A percentile compares a stretch with the other conserved stretches of the same genome.
Evolutionary conservation across 2,329 filamentous ascomycete genomes (phyloP).

Genomic region (Mariannaea elegans): DNA sequence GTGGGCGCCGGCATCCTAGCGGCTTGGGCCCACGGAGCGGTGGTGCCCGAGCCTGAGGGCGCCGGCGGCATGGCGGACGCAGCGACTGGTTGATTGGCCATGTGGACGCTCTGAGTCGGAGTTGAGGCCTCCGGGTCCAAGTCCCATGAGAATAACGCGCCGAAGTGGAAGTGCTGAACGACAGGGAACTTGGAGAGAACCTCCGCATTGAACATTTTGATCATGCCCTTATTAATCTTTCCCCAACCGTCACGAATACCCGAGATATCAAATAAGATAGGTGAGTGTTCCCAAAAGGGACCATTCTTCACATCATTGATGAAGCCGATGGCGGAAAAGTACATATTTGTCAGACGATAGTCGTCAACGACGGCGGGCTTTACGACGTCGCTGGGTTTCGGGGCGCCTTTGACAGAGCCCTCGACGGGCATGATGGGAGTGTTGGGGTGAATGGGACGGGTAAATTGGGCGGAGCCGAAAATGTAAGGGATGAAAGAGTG

Average conservation of each 20-base stretch:
- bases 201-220: slow-evolving; percentile 99
- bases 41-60: slow-evolving; percentile 46
- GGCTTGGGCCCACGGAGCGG: slow-evolving; percentile 56
- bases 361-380: slow-evolving; percentile 71
- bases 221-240: slow-evolving; percentile 99
- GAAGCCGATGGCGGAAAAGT: slow-evolving; percentile 95
- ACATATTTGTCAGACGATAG: slow-evolving; percentile 78
- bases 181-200: slow-evolving; percentile 97
- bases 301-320: slow-evolving; percentile 97
- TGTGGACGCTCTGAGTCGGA: slow-evolving; percentile 63
- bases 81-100: slow-evolving; percentile 60
- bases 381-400: slow-evolving; percentile 75
- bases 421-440: slow-evolving; percentile 73
- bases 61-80: slow-evolving; percentile 36
- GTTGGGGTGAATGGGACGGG: slow-evolving; percentile 73
- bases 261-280: slow-evolving; percentile 92
- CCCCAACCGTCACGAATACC: slow-evolving; percentile 94
- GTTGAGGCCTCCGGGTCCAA: slow-evolving; percentile 67
- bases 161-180: slow-evolving; percentile 94
- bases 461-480: slow-evolving; percentile 91
- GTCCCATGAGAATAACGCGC: slow-evolving; percentile 82
- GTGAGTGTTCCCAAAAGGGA: slow-evolving; percentile 97
- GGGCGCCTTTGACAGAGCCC: slow-evolving; percentile 77
- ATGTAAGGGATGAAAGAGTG: slow-evolving; percentile 95
- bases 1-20: slow-evolving; percentile 49